Evolutionary conservation across 2,329 filamentous ascomycete species (phyloP).

Genomic region (Acrocalymma vagum): DNA sequence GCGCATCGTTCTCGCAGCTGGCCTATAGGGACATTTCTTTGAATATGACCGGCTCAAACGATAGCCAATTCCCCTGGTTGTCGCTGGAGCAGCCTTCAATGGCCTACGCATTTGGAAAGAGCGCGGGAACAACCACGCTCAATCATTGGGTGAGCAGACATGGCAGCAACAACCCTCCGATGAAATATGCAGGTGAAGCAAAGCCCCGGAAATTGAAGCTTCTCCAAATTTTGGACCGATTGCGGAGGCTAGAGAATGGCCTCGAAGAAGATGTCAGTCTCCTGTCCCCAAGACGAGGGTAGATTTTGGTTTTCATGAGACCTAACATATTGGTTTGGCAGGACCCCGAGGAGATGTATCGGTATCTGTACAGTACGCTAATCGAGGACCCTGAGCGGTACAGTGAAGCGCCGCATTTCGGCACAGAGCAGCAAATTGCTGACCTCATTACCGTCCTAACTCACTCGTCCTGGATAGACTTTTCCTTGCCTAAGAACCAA

Average conservation of each 20-base stretch:
- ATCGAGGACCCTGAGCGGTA: conserved; percentile 73
- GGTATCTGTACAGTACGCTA: conserved; percentile 72
- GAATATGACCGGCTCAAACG: conserved; percentile 44
- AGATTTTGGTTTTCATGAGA: conserved; percentile 21
- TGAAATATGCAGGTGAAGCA: conserved; percentile 67
- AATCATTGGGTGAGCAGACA: conserved; percentile 73
- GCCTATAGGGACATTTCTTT: conserved; percentile 49
- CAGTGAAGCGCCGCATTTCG: conserved; percentile 63
- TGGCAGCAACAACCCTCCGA: conserved; percentile 64
- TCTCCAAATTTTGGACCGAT: conserved; percentile 53
- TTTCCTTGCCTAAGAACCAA: conserved; percentile 74
- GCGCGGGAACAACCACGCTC: conserved; percentile 75
- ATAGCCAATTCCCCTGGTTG: conserved; percentile 66
- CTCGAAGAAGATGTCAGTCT: conserved; percentile 54
- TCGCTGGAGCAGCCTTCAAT: conserved; percentile 79
- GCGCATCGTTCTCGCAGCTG: conserved; percentile 42
- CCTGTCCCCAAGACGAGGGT: conserved; percentile 14
- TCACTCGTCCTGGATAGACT: conserved; percentile 77
- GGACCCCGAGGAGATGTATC: conserved; percentile 55
- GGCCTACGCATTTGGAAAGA: conserved; percentile 71
- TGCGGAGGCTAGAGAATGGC: conserved; percentile 51
- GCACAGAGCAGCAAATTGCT: conserved; percentile 74
- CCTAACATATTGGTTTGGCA: conserved; percentile 46
- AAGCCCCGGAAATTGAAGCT: conserved; percentile 69
- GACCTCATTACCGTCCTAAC: conserved; percentile 76